Evolutionary conservation across 805 yeast genomes (phyloP).

Genomic region (Debaryomyces tyrocola): DNA sequence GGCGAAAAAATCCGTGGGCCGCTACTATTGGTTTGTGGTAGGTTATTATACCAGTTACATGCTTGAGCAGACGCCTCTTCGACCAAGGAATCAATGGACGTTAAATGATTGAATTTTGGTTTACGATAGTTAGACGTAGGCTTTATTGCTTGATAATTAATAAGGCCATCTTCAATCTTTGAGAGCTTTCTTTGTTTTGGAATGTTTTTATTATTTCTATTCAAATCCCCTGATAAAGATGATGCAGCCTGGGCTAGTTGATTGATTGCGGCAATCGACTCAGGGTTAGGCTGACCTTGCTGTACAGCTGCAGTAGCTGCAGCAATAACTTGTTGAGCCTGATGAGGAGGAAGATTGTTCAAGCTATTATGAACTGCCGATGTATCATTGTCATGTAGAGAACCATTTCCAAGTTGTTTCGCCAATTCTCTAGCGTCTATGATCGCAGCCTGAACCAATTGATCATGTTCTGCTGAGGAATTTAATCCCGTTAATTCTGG

Average conservation of each 20-base stretch:
- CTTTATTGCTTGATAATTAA: constrained; percentile 4
- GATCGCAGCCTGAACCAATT: constrained; percentile 68
- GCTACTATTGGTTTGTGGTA: constrained; percentile 19
- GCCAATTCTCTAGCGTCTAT: constrained; percentile 67
- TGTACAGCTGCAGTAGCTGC: constrained; percentile 25
- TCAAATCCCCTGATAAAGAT: constrained; percentile 15
- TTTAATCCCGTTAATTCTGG: constrained; percentile 39
- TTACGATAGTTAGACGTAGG: constrained; percentile 6
- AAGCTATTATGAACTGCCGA: constrained; percentile 10
- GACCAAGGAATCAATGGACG: constrained; percentile 31
- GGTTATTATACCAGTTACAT: constrained; percentile 34
- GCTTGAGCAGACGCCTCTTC: constrained; percentile 37
- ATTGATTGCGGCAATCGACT: constrained; percentile 23
- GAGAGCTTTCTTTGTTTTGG: constrained; percentile 5
- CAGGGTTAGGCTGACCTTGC: constrained; percentile 9
- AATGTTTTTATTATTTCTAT: constrained; percentile 3
- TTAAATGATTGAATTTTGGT: constrained; percentile 24
- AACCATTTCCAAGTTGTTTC: constrained; percentile 31
- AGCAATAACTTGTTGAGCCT: constrained; percentile 29
- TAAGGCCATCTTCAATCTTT: constrained; percentile 5
- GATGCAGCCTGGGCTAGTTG: constrained; percentile 31
- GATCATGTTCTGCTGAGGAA: constrained; percentile 53
- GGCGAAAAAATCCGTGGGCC: constrained; percentile 51
- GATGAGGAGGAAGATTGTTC: constrained; percentile 20
- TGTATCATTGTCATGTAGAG: constrained; percentile 11